Evolutionary conservation across 371 early-diverging fungal species (phyloP).

Genomic region (Apophysomyces sp.): DNA sequence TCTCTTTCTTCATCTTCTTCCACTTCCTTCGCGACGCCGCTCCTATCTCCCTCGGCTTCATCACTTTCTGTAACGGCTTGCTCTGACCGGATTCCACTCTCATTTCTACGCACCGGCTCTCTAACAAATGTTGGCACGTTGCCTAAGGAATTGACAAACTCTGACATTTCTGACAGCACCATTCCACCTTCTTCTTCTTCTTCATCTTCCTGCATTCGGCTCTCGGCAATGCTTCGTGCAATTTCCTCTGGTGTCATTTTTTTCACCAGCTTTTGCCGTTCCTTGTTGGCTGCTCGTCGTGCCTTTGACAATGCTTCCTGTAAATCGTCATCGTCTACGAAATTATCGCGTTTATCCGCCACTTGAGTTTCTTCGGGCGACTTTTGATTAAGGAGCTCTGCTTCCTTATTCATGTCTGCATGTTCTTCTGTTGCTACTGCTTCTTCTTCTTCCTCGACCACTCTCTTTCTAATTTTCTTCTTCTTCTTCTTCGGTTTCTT

Average conservation of each 20-base stretch:
- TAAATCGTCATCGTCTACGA: constrained; percentile 94
- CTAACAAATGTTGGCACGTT: constrained; percentile 37
- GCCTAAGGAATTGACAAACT: constrained; percentile 69
- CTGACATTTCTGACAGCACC: constrained; percentile 61
- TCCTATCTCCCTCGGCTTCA: constrained; percentile 6
- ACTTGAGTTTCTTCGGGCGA: constrained; percentile 3
- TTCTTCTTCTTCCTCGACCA: constrained; percentile 34
- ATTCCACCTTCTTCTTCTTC: constrained; percentile 44
- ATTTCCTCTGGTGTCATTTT: constrained; percentile 61
- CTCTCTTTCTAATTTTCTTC: constrained; percentile 50
- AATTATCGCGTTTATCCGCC: constrained; percentile 61
- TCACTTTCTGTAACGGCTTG: not conserved
- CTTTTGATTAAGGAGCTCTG: constrained; percentile 20
- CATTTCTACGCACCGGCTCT: constrained; percentile 11
- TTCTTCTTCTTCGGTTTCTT: constrained; percentile 76
- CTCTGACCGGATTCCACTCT: constrained; percentile 10
- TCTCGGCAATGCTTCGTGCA: constrained; percentile 36
- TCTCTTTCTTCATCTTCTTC: constrained; percentile 7
- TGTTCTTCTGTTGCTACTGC: constrained; percentile 32
- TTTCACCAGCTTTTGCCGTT: constrained; percentile 39
- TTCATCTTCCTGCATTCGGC: constrained; percentile 24
- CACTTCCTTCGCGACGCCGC: constrained; percentile 16
- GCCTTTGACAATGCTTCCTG: constrained; percentile 79
- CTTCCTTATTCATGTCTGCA: constrained; percentile 28
- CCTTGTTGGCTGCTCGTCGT: constrained; percentile 64